Percentiles rank a stretch among this genome's conserved stretches.
Conservation (phyloP, 2,329 filamentous ascomycete genomes). For the Xylaria sp. region DNA sequence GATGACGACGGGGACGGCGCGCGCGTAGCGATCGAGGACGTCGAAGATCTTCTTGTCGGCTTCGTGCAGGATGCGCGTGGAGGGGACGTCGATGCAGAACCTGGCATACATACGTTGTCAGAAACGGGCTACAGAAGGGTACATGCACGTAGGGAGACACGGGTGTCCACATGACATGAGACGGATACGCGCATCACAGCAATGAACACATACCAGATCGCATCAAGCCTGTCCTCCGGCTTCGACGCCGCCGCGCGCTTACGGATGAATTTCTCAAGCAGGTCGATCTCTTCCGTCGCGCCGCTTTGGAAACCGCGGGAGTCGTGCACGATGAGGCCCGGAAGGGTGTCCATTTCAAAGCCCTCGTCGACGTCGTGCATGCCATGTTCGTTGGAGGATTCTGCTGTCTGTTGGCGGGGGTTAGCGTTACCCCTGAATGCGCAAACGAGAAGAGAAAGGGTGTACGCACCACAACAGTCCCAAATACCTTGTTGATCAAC, state of each 20-base stretch:
- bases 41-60: constrained; percentile 26
- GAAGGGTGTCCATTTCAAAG: constrained; percentile 27
- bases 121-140: not conserved
- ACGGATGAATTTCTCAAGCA: constrained; percentile 26
- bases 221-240: constrained; percentile 21
- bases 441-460: not conserved
- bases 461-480: constrained; percentile 20
- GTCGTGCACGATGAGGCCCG: constrained; percentile 29
- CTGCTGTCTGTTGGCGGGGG: constrained; percentile 17
- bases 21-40: constrained; percentile 19
- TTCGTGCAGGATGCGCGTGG: constrained; percentile 25
- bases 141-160: too few species aligned
- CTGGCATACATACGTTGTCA: constrained; percentile 9
- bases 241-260: constrained; percentile 17
- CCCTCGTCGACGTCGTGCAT: constrained; percentile 27
- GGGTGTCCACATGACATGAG: too few species aligned
- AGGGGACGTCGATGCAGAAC: constrained; percentile 27
- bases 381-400: constrained; percentile 25
- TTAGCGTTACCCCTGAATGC: too few species aligned
- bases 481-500: constrained; percentile 28
- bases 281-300: constrained; percentile 22
- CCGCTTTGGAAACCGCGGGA: constrained; percentile 28
- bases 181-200: not conserved
- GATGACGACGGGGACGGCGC: constrained; percentile 23
- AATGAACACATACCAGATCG: constrained; percentile 23